Base-by-base conservation (phyloP, 257 asterid genomes). In the Prunella vulgaris region DNA sequence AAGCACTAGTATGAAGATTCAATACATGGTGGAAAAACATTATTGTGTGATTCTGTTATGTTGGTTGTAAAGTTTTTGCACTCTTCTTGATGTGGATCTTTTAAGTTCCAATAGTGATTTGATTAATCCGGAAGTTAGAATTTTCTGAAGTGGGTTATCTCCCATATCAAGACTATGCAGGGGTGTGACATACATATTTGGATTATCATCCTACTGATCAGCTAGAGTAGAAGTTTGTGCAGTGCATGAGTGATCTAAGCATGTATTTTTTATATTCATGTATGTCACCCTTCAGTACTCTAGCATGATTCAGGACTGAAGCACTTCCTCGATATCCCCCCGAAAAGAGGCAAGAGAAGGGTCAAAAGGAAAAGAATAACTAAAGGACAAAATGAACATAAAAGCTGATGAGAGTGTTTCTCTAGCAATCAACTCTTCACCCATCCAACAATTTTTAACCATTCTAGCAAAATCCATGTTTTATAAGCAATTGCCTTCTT, bases 381-480 rank as follows among this genome's bases (percentile, higher is more conserved):
- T 1, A n/a, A 61, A 51, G 2, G 17, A 57, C 15, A 18, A 37
- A 64, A 17, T 40, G 73, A 73, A 64, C 51, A 63, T 44, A 56
- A 64, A 51, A 25, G 67, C 58, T 70, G 68, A 58, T 52, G 70
- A 59, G 40, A 53, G 40, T 28, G 30, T 68, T 76, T 52, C 46
- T 68, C 68, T 68, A 15, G 59, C 73, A 51, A 58, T 38, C 53
- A 71, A 74, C 76, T 59, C 65, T 28, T 49, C 27, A 24, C 49
- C 60, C 56, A 22, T 71, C 67, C 57, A 62, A 37, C 46, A n/a
- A 24, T 66, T 64, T 70, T 27, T 30, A 64, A 13, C 54, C 64
- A 48, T 54, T n/a, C n/a, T 62, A 52, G 72, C 69, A 60, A 66
- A 64, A 49, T 71, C 64, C 71, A 57, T 67, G 68, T 60, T 73